A percentile compares a stretch with the other conserved stretches of the same genome.
phyloP scores from a whole-genome alignment of 2,329 filamentous ascomycete species.

The Zymoseptoria brevis region DNA sequence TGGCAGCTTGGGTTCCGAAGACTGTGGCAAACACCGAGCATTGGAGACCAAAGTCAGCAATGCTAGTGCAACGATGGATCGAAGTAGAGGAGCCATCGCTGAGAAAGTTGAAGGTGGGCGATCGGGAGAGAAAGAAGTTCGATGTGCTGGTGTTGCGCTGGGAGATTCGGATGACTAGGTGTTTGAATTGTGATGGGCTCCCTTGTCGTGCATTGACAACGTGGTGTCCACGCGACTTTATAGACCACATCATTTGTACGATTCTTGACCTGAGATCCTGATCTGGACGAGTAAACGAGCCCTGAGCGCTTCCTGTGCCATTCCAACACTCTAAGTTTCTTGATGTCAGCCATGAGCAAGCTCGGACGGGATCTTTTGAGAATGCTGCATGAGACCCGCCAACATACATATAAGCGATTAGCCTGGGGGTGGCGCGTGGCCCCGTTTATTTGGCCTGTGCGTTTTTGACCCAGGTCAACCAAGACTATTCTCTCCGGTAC shows the following conservation, averaged over 20 bases:
- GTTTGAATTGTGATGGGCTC: slow-evolving; percentile 4
- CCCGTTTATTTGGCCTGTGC: neutral
- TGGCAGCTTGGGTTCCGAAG: slow-evolving; percentile 9
- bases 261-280: neutral
- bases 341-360: neutral
- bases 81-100: slow-evolving; percentile 9
- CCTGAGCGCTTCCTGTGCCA: neutral
- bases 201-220: neutral
- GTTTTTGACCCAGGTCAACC: neutral
- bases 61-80: slow-evolving; percentile 8
- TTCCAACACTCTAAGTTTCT: neutral
- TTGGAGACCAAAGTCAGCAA: slow-evolving; percentile 6
- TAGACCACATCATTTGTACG: slow-evolving; percentile 6
- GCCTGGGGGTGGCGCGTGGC: neutral
- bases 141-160: neutral
- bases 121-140: neutral
- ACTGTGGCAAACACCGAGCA: slow-evolving; percentile 1
- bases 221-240: neutral
- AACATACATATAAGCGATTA: neutral
- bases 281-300: neutral
- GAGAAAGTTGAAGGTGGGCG: neutral
- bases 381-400: neutral
- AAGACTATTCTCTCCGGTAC: neutral
- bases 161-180: neutral
- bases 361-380: neutral